phyloP scores from a whole-genome alignment of 352 stramenopile species.

The Globisporangium emineosum region DNA sequence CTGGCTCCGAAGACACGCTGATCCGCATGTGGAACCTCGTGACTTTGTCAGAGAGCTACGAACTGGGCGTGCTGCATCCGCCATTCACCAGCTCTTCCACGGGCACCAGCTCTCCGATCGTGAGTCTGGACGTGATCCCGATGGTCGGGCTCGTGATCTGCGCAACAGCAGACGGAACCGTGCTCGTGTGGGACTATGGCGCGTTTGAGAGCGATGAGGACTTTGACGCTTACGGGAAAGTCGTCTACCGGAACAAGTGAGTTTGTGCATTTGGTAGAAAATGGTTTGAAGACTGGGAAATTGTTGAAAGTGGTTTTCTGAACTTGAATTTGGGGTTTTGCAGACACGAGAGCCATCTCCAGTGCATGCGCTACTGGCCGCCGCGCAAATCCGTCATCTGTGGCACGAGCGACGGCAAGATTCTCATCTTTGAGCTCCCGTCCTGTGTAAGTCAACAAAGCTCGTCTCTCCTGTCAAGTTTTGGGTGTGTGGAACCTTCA shows the following conservation, averaged over 20 bases:
- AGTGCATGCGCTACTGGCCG: constrained; percentile 21
- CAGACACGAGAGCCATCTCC: constrained; percentile 17
- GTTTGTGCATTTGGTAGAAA: neutral
- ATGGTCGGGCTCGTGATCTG: constrained; percentile 39
- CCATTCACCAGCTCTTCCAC: constrained; percentile 33
- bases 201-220: constrained; percentile 14
- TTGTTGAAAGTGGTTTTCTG: neutral
- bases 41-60: constrained; percentile 41
- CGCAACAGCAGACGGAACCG: constrained; percentile 45
- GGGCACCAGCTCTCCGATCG: constrained; percentile 38
- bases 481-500: no score
- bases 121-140: constrained; percentile 46
- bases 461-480: no score
- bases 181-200: constrained; percentile 39
- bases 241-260: constrained; percentile 19
- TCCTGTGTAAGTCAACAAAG: neutral
- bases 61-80: constrained; percentile 45
- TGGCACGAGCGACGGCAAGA: constrained; percentile 17
- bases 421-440: constrained; percentile 16
- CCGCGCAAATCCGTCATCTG: constrained; percentile 13
- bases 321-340: neutral
- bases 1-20: constrained; percentile 59
- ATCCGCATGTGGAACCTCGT: constrained; percentile 72
- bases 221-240: constrained; percentile 19
- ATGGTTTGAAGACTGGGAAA: neutral